phyloP scores from a whole-genome alignment of 495 filamentous ascomycete species.

The Neurospora sp. region DNA sequence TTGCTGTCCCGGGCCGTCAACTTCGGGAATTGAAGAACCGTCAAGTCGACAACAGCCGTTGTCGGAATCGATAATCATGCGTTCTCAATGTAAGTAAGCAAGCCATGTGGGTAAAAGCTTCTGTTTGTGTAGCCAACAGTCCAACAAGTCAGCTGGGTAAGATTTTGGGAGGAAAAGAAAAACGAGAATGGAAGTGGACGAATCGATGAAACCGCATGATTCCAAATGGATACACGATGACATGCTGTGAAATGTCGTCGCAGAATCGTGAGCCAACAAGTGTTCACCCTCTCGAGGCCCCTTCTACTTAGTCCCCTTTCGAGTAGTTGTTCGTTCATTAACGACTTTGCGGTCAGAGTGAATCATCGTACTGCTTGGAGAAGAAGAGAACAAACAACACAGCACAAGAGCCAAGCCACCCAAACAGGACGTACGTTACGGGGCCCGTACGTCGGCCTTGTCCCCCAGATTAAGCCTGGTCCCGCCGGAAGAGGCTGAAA shows the following conservation, averaged over 20 bases:
- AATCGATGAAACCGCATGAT: not conserved
- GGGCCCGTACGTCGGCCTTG: not conserved
- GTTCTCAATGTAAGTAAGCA: not conserved
- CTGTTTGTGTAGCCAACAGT: not conserved
- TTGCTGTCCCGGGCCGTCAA: no score
- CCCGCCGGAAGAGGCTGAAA: not conserved
- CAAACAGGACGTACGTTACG: not conserved
- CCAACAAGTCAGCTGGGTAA: not conserved
- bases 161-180: not conserved
- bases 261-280: not conserved
- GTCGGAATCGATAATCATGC: not conserved
- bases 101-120: not conserved
- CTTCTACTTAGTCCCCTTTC: not conserved
- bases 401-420: not conserved
- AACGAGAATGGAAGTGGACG: not conserved
- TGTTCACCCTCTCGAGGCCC: not conserved
- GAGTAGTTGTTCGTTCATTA: not conserved
- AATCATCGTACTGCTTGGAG: no score
- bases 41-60: not conserved
- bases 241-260: not conserved
- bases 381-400: not conserved
- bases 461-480: not conserved
- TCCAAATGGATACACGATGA: not conserved
- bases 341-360: not conserved
- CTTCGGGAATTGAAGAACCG: not conserved